Percentiles rank a stretch among this genome's conserved stretches.
Conservation (phyloP, 139 green algal genomes). For the Coelastrella sp. region DNA sequence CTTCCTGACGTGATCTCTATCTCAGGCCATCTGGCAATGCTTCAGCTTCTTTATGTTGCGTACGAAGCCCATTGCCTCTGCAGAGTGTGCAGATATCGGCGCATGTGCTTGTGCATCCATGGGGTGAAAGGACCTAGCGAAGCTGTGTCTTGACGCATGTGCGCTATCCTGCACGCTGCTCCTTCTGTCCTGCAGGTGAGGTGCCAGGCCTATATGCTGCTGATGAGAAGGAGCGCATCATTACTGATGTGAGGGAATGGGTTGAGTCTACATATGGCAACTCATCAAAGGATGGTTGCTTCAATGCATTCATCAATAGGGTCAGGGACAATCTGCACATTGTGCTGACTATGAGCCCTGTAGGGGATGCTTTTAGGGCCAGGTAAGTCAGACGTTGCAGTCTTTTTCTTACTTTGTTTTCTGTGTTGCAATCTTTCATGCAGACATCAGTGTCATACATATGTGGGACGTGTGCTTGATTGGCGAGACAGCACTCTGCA, state of each 20-base stretch:
- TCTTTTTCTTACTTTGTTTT: no score
- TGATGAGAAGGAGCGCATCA: conserved; percentile 85
- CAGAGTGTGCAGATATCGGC: no score
- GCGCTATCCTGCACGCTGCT: not conserved
- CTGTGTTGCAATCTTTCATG: no score
- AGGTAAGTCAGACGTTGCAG: conserved; percentile 52
- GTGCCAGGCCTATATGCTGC: conserved; percentile 58
- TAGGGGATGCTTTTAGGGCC: conserved; percentile 88
- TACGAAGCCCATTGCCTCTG: no score
- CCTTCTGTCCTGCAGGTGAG: conserved; percentile 15
- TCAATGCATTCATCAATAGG: conserved; percentile 50
- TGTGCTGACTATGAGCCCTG: conserved; percentile 91
- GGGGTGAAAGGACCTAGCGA: no score
- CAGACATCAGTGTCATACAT: no score
- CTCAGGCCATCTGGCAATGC: no score
- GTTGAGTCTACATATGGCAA: conserved; percentile 42
- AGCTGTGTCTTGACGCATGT: no score
- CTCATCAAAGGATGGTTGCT: conserved; percentile 11
- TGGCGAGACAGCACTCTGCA: no score
- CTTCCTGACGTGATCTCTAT: no score
- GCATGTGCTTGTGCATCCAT: no score
- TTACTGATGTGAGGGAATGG: conserved; percentile 77
- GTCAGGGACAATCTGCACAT: conserved; percentile 89
- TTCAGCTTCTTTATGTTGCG: no score
- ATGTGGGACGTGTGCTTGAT: not conserved